Percentiles rank a stretch among this genome's conserved stretches.
Conservation (phyloP, 116 monocot genomes). For the Dioscorea cayenensis region DNA sequence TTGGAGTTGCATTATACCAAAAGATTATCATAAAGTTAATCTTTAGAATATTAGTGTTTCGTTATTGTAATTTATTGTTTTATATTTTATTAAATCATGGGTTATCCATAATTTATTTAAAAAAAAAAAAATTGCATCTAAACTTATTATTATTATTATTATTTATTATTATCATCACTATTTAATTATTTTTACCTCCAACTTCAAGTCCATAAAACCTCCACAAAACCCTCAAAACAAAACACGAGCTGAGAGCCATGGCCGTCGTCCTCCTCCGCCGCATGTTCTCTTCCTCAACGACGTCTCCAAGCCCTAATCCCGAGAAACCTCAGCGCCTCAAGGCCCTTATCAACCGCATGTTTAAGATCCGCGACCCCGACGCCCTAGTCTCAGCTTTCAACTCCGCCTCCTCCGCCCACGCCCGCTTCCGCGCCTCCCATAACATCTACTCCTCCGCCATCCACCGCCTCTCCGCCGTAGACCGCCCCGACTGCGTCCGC, state of each 20-base stretch:
- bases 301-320: constrained; percentile 10
- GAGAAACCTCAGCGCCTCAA: constrained; percentile 4
- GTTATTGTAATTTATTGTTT: no score
- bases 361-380: constrained; percentile 39
- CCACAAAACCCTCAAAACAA: background rate
- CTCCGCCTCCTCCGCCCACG: constrained; percentile 24
- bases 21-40: no score
- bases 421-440: constrained; percentile 57
- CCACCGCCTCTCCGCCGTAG: constrained; percentile 39
- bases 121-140: no score
- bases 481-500: constrained; percentile 41
- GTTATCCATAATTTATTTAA: no score
- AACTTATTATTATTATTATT: no score
- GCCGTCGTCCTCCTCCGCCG: constrained; percentile 6
- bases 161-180: no score
- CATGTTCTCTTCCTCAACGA: constrained; percentile 1
- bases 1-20: no score
- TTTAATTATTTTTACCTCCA: no score
- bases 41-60: no score
- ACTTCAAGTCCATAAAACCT: background rate
- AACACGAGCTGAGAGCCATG: background rate
- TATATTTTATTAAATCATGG: no score
- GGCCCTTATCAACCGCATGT: constrained; percentile 21
- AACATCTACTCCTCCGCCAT: constrained; percentile 48
- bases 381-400: constrained; percentile 50